Evolutionary conservation across 257 asterid species (phyloP), one percentile per base, ranked within the genome.

Genomic region (Forsythia suspensa): DNA sequence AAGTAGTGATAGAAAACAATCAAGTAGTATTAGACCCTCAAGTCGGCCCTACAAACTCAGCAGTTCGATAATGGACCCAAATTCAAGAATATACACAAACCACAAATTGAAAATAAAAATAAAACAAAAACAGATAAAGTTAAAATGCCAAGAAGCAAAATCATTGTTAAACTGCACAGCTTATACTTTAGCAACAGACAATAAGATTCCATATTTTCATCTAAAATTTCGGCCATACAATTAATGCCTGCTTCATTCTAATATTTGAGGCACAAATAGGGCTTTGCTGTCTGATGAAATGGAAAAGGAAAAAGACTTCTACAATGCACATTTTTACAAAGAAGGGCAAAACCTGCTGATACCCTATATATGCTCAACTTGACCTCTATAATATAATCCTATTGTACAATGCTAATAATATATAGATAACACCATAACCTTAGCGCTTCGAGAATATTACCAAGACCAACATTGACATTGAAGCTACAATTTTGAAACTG

Each of bases 381-480:
- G 78, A 71, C 80, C 84, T 51, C 84, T 57, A 70, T 55, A 42
- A 73, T 73, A 80, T 76, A 71, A 75, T 79, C 61, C 80, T 77
- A 81, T 81, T 84, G 41, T 85, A 88, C 94, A 88, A 38, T 37
- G 46, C 42, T 70, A 37, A 21, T 18, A 75, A 34, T 37, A 63
- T 73, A 59, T 55, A 73, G 39, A n/a, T 40, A 18, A 74, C 38
- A 3, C 10, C 6, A 57, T 12, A 65, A 8, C 3, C 68, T 85
- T 81, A 95, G 71, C 97, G 88, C 91, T 91, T 95, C 0, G 99
- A 84, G 77, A 95, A 83, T 80, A 92, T 63, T 44, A 93, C 98
- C 82, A 95, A 69, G 75, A 88, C 74, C 81, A 95, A 67, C 99
- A 95, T 93, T 3, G 99, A 95, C 96, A 95, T 84, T 2, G 99